Evolutionary conservation across 2,329 filamentous ascomycete genomes (phyloP), one percentile per base, ranked within the genome.

Genomic region (Colletotrichum scovillei): DNA sequence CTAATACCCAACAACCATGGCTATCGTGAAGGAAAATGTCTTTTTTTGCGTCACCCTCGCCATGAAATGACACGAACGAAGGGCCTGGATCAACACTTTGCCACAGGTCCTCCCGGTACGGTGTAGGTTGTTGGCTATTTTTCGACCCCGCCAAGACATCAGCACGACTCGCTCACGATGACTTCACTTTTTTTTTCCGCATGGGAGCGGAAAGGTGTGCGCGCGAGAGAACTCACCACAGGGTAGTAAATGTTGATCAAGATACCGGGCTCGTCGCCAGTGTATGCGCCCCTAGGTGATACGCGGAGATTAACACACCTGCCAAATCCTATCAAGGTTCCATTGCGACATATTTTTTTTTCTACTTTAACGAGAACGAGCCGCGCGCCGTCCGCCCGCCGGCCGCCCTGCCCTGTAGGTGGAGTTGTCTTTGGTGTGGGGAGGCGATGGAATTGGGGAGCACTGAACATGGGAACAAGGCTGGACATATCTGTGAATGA

Each of bases 181-280:
- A 42, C 24, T 28, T 71, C 16, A 49, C 19, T 26, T 26, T 9
- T n/a, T n/a, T 42, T 42, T 5, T 26, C 14, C 38, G 14, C 38
- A 2, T 42, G 14, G 16, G 38, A 7, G 16, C 35, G 32, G 22
- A 22, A 42, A 22, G 5, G 9, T 22, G 14, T 57, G 38, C 38
- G 38, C 38, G 2, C 59, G 3, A 35, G 32, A 35, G 11, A 24
- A 8, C 72, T 74, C 46, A 74, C 72, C 63, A 74, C 64, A 16
- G 72, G 72, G 24, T 72, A 72, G 63, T 74, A 74, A 4, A 74
- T 68, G 55, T 74, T 74, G 59, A 74, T 68, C 57, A 74, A n/a
- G 53, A 74, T 72, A n/a, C 72, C 72, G 26, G 72, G 69, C 55
- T 74, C 72, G 26, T 49, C 68, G 52, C 72, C 69, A 28, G 63